A percentile compares a stretch with the other conserved stretches of the same genome.
phyloP scores from a whole-genome alignment of 805 yeast genomes.

The Kodamaea fukazawae region DNA sequence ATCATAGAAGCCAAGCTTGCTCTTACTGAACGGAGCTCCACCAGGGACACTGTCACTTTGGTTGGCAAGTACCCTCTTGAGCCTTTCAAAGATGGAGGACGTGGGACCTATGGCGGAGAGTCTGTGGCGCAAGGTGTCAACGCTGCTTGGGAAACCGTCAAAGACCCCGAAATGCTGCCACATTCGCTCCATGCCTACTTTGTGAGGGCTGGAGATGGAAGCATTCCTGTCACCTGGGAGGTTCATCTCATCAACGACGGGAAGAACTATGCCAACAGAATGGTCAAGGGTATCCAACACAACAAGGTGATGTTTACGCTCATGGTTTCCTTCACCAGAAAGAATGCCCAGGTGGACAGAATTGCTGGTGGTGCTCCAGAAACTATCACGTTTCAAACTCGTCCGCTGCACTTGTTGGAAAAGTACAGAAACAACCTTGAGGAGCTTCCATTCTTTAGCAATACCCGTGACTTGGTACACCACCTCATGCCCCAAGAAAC shows the following conservation, averaged over 20 bases:
- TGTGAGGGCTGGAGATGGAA: slow-evolving; percentile 23
- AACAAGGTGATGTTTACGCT: slow-evolving; percentile 20
- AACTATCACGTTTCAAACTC: slow-evolving; percentile 9
- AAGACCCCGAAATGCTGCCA: slow-evolving; percentile 21
- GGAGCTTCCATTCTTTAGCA: slow-evolving; percentile 18
- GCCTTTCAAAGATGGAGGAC: slow-evolving; percentile 17
- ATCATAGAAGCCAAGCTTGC: slow-evolving; percentile 12
- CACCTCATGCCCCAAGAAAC: slow-evolving; percentile 26
- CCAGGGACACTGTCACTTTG: slow-evolving; percentile 14
- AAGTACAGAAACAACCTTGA: slow-evolving; percentile 14
- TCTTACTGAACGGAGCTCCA: slow-evolving; percentile 9
- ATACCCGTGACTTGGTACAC: slow-evolving; percentile 28
- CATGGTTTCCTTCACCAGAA: slow-evolving; percentile 23
- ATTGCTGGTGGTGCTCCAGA: slow-evolving; percentile 3
- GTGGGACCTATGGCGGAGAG: slow-evolving; percentile 33
- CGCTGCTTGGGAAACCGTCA: slow-evolving; percentile 28
- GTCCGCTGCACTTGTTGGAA: slow-evolving; percentile 10
- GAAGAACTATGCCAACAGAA: slow-evolving; percentile 22
- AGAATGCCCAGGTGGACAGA: slow-evolving; percentile 13
- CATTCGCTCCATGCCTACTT: slow-evolving; percentile 30
- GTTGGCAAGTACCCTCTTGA: slow-evolving; percentile 27
- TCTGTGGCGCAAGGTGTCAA: slow-evolving; percentile 23
- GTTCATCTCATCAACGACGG: slow-evolving; percentile 23
- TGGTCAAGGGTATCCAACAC: slow-evolving; percentile 23
- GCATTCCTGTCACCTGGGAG: slow-evolving; percentile 24